Evolutionary conservation across 164 flowering plant species (phyloP).

Genomic region (Sedum album): DNA sequence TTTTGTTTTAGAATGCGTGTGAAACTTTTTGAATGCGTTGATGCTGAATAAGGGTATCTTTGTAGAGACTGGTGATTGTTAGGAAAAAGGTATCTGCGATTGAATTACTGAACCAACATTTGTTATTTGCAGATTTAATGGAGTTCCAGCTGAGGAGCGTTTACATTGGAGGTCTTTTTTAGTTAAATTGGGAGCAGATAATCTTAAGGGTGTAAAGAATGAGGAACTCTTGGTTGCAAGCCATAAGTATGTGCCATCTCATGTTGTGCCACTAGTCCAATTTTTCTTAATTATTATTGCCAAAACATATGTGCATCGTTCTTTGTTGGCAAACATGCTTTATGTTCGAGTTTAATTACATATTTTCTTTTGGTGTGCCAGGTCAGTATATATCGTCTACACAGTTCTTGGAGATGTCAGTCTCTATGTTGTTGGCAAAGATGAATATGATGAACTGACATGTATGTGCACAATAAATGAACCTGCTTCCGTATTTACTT

Average conservation of each 20-base stretch:
- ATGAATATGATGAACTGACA: conserved; percentile 96
- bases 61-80: not conserved
- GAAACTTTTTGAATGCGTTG: not conserved
- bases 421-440: conserved; percentile 89
- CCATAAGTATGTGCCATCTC: conserved; percentile 63
- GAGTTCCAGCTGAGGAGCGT: conserved; percentile 97
- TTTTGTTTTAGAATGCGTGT: not conserved
- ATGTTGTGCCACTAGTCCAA: not conserved
- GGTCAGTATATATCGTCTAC: conserved; percentile 94
- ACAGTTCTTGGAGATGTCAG: conserved; percentile 93
- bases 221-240: conserved; percentile 96
- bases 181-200: conserved; percentile 91
- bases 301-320: not conserved
- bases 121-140: conserved; percentile 61
- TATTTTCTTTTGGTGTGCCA: conserved; percentile 18
- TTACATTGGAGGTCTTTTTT: conserved; percentile 93
- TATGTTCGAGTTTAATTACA: not conserved
- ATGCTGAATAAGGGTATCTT: not conserved
- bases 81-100: not conserved
- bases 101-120: not conserved
- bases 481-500: not conserved
- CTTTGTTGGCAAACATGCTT: not conserved
- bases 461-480: conserved; percentile 44
- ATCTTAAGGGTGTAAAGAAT: conserved; percentile 85
- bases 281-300: too few relatives aligned